phyloP scores from a whole-genome alignment of 2,329 filamentous ascomycete genomes.

The Trichoderma sp. region DNA sequence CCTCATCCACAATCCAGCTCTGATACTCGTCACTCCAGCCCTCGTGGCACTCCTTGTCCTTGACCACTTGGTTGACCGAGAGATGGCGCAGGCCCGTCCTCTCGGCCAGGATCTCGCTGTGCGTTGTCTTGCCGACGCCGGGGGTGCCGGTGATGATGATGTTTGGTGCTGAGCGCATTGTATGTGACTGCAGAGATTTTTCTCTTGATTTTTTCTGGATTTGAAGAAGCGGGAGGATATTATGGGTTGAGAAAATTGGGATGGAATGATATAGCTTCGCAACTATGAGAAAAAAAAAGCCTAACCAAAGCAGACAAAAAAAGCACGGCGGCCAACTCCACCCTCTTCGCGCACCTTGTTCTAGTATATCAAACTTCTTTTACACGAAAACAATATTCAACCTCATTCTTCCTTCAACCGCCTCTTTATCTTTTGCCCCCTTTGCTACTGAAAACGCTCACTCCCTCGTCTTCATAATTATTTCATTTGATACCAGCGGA shows the following conservation, averaged over 20 bases:
- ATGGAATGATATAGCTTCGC: too few relatives aligned
- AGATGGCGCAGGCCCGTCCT: slow-evolving; percentile 78
- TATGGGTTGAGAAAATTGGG: too few relatives aligned
- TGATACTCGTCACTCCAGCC: slow-evolving; percentile 83
- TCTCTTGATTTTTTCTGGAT: background rate
- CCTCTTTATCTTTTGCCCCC: background rate
- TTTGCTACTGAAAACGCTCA: background rate
- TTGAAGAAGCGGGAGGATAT: background rate
- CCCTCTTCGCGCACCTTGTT: background rate
- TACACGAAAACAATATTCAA: too few relatives aligned
- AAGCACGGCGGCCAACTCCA: slow-evolving; percentile 16
- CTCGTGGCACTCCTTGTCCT: slow-evolving; percentile 84
- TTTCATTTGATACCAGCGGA: slow-evolving; percentile 25
- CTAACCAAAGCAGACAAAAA: too few relatives aligned
- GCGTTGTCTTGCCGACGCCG: slow-evolving; percentile 92
- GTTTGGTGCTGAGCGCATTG: slow-evolving; percentile 67
- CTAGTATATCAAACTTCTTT: too few relatives aligned
- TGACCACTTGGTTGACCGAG: slow-evolving; percentile 87
- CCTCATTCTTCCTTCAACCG: background rate
- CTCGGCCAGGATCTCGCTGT: slow-evolving; percentile 78
- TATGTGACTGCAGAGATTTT: slow-evolving; percentile 29
- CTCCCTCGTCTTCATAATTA: slow-evolving; percentile 12
- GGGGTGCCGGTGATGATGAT: slow-evolving; percentile 95
- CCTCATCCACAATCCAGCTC: slow-evolving; percentile 94
- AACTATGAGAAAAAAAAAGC: too few relatives aligned